Conservation (phyloP, 495 filamentous ascomycete genomes). For the Penicillium salamii region DNA sequence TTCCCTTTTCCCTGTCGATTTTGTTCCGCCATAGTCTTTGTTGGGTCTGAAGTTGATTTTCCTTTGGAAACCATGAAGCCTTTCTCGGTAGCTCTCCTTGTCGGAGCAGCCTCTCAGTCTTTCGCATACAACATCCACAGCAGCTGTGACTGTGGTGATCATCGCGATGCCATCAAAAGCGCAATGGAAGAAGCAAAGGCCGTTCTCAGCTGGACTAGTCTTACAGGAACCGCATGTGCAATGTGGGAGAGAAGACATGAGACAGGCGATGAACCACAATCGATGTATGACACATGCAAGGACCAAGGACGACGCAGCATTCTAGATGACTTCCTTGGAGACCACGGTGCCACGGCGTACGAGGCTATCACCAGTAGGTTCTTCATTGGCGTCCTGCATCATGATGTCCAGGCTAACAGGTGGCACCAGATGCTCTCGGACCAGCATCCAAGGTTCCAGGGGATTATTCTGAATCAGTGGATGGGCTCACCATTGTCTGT, state of each 20-base stretch:
- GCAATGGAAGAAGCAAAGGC: not conserved
- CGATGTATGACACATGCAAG: not conserved
- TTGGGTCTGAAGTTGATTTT: no score
- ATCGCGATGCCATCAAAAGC: not conserved
- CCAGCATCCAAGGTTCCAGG: not conserved
- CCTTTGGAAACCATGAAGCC: not conserved
- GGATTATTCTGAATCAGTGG: not conserved
- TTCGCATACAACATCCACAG: not conserved
- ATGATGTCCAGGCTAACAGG: not conserved
- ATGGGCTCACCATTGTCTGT: not conserved
- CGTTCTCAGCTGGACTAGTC: not conserved
- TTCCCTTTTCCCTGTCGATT: no score
- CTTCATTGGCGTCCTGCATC: not conserved
- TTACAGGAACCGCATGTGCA: not conserved
- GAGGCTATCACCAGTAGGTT: not conserved
- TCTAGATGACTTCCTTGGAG: not conserved
- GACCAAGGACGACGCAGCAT: constrained; percentile 1
- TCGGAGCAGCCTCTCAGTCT: not conserved
- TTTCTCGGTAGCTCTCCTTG: not conserved
- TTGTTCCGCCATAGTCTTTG: no score
- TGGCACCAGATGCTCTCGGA: not conserved
- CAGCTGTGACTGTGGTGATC: not conserved
- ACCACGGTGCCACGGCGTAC: not conserved
- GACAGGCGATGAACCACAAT: not conserved
- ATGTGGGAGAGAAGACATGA: not conserved